These are phyloP conservation scores for Fusarium sp. DNA, from an alignment of 2,329 filamentous ascomycete genomes.

Conservation along the genomic window DNA sequence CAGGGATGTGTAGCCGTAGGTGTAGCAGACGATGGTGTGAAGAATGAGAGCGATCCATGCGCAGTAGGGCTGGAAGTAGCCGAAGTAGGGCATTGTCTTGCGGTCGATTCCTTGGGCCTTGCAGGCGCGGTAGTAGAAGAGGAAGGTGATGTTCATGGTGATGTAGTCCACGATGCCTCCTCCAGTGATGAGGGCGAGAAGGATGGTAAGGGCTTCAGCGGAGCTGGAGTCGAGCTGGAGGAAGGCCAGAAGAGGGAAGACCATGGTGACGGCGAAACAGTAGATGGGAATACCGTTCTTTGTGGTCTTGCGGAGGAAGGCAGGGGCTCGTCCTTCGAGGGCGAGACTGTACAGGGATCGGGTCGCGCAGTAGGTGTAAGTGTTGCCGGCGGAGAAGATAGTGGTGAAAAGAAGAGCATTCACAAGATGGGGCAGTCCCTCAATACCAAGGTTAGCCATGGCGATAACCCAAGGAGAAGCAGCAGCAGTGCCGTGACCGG, in stretches of 20 bases:
- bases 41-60: slow-evolving; percentile 36
- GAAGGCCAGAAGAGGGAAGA: slow-evolving; percentile 60
- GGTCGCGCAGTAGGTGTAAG: slow-evolving; percentile 58
- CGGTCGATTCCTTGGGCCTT: slow-evolving; percentile 60
- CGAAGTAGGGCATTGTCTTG: slow-evolving; percentile 62
- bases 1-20: slow-evolving; percentile 64
- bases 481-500: slow-evolving; percentile 13
- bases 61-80: slow-evolving; percentile 48
- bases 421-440: slow-evolving; percentile 61
- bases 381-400: slow-evolving; percentile 57
- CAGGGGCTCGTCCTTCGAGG: slow-evolving; percentile 63
- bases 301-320: slow-evolving; percentile 64
- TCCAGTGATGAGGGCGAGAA: slow-evolving; percentile 60
- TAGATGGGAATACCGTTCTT: slow-evolving; percentile 66
- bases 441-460: slow-evolving; percentile 49
- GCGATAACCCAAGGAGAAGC: slow-evolving; percentile 41
- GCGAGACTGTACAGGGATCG: slow-evolving; percentile 68
- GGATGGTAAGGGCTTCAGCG: slow-evolving; percentile 56
- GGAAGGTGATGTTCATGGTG: slow-evolving; percentile 66
- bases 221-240: slow-evolving; percentile 58
- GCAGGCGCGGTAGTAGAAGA: slow-evolving; percentile 67
- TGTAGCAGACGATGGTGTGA: slow-evolving; percentile 50
- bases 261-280: slow-evolving; percentile 61
- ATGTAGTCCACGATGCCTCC: slow-evolving; percentile 64
- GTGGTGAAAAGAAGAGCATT: slow-evolving; percentile 61